Evolutionary conservation across 306 rosid species (phyloP), one percentile per base, ranked within the genome.

Genomic region (Vigna mungo): DNA sequence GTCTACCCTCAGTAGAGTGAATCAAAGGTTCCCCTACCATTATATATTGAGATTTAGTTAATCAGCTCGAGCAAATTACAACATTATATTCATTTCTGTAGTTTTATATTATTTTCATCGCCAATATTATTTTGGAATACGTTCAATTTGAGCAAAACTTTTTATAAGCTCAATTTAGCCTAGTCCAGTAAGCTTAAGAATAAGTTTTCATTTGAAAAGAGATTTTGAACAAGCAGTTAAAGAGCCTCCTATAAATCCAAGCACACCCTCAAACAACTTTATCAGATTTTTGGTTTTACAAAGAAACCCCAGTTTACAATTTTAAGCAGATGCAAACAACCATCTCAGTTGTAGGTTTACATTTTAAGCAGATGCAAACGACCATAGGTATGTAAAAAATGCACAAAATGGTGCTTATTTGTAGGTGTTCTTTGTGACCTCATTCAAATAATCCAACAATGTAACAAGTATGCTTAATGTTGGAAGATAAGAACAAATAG

Each of bases 371-470:
- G 21, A 60, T 14, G 49, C 63, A 66, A 56, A 67, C 47, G 67
- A 27, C 36, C 56, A 66, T 23, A 12, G 37, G 39, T 60, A 16
- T 6, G 10, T 37, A 17, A 81, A 75, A 75, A 70, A 51, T 70
- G 34, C 23, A 44, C 43, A 71, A n/a, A 79, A 37, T n/a, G 27
- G 55, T 9, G 23, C 30, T 32, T 34, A 41, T 41, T 20, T 46
- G 41, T 16, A 34, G 20, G 52, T 17, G 43, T n/a, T 53, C n/a
- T 52, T n/a, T 53, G 37, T 43, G 8, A 72, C 25, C 56, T 56
- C 48, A 46, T 55, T 61, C 62, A 60, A 30, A 78, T 37, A 58
- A 46, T 53, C 41, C 52, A 25, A 55, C 74, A 12, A 77, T 30
- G 49, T 44, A 56, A 43, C 41, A 21, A 30, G 21, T 43, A 60